These are phyloP conservation scores for Quercus lobata DNA, from an alignment of 331 rosid species.

Conservation along the genomic window DNA sequence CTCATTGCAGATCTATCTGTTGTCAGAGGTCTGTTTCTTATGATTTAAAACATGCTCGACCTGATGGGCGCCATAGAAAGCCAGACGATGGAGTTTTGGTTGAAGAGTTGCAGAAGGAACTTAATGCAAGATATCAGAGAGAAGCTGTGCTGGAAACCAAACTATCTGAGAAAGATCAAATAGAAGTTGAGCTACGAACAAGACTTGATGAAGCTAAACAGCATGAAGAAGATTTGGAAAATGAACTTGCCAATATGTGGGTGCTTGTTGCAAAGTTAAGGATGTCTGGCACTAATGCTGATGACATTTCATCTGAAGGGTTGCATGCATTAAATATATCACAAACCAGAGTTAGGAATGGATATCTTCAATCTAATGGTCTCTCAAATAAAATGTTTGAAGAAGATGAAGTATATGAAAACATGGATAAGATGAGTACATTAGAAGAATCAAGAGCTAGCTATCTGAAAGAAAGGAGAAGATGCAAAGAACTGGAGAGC, in stretches of 20 bases:
- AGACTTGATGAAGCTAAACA: slow-evolving; percentile 61
- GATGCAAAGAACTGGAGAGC: slow-evolving; percentile 65
- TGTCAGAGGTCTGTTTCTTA: slow-evolving; percentile 37
- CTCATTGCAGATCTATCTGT: slow-evolving; percentile 36
- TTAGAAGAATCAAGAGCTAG: slow-evolving; percentile 52
- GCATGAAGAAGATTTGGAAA: slow-evolving; percentile 61
- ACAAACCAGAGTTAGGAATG: slow-evolving; percentile 33
- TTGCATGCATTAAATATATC: slow-evolving; percentile 30
- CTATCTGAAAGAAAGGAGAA: slow-evolving; percentile 66
- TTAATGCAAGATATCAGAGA: slow-evolving; percentile 55
- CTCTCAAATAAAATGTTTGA: slow-evolving; percentile 25
- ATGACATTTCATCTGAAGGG: slow-evolving; percentile 38
- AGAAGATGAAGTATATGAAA: slow-evolving; percentile 31
- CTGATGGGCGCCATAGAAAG: slow-evolving; percentile 31
- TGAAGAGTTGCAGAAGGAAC: slow-evolving; percentile 63
- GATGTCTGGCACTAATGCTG: slow-evolving; percentile 35
- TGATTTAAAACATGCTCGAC: slow-evolving; percentile 35
- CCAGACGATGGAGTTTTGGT: slow-evolving; percentile 38
- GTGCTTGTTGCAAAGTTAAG: slow-evolving; percentile 47
- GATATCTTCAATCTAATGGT: slow-evolving; percentile 29
- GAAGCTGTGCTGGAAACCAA: slow-evolving; percentile 63
- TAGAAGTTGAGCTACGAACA: slow-evolving; percentile 50
- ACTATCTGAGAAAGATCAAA: slow-evolving; percentile 50
- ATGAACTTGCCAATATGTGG: slow-evolving; percentile 74
- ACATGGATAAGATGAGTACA: slow-evolving; percentile 31